A percentile compares a stretch with the other conserved stretches of the same genome.
These are phyloP conservation scores for Camellia sinensis DNA, from an alignment of 148 eudicot genomes.

Conservation along the genomic window DNA sequence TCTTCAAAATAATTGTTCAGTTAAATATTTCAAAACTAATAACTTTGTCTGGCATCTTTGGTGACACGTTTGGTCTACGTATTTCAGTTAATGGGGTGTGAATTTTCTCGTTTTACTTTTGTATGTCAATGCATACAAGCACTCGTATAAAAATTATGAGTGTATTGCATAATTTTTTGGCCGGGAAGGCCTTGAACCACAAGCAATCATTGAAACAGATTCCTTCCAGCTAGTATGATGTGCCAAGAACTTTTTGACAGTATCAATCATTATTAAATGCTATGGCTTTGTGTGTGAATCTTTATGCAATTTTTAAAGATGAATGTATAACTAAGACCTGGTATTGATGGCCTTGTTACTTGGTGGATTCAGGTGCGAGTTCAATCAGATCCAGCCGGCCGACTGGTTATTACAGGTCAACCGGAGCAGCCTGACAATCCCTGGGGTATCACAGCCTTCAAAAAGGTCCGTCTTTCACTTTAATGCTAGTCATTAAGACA, in stretches of 20 bases:
- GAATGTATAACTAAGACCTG: not conserved
- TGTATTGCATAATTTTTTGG: not conserved
- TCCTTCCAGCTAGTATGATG: not conserved
- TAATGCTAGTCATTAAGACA: not conserved
- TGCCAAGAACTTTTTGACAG: not conserved
- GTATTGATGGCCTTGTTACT: not conserved
- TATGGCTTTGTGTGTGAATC: not conserved
- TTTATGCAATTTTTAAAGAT: constrained; percentile 5
- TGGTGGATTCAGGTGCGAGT: constrained; percentile 65
- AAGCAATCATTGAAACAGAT: not conserved
- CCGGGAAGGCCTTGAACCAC: not conserved
- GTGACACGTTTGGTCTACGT: not conserved
- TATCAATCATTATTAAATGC: not conserved
- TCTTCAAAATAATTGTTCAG: not conserved
- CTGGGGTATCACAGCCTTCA: constrained; percentile 89
- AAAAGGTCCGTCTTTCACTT: constrained; percentile 46
- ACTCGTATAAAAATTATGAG: not conserved
- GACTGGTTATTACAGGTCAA: constrained; percentile 84
- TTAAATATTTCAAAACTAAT: not conserved
- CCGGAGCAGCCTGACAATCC: constrained; percentile 95
- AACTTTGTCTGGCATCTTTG: not conserved
- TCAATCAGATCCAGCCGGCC: constrained; percentile 93
- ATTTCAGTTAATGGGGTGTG: not conserved
- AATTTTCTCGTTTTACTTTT: not conserved
- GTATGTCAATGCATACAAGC: not conserved